phyloP scores from a whole-genome alignment of 2,329 filamentous ascomycete genomes.

The Trichoderma gracile region DNA sequence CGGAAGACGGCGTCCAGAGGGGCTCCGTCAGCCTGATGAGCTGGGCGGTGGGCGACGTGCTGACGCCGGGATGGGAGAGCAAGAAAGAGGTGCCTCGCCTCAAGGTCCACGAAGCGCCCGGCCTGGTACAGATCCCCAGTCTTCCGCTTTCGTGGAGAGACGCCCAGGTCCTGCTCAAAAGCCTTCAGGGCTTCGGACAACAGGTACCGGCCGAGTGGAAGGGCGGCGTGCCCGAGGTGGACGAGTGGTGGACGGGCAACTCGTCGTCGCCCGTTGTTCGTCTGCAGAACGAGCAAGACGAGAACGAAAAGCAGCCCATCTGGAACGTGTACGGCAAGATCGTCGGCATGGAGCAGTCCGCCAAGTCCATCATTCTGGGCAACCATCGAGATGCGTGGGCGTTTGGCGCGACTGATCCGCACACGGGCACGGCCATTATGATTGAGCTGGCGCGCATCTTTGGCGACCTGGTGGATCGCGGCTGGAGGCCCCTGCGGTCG shows the following conservation, averaged over 20 bases:
- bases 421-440: conserved; percentile 86
- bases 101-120: conserved; percentile 67
- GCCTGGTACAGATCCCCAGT: conserved; percentile 81
- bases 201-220: conserved; percentile 70
- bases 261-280: conserved; percentile 72
- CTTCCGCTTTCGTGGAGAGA: conserved; percentile 88
- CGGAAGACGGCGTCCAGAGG: conserved; percentile 78
- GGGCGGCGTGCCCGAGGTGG: conserved; percentile 73
- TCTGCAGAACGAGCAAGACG: conserved; percentile 84
- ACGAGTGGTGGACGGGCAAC: conserved; percentile 84
- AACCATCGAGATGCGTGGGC: conserved; percentile 94
- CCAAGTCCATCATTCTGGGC: conserved; percentile 84
- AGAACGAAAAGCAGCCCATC: conserved; percentile 77
- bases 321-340: conserved; percentile 91
- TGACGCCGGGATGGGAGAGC: conserved; percentile 85
- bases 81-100: conserved; percentile 65
- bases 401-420: conserved; percentile 82
- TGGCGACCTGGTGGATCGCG: conserved; percentile 70
- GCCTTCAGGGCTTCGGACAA: conserved; percentile 72
- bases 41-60: conserved; percentile 85
- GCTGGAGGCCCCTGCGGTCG: conserved; percentile 89
- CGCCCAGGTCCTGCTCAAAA: conserved; percentile 74
- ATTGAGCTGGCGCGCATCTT: conserved; percentile 86
- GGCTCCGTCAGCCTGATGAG: conserved; percentile 78
- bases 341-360: conserved; percentile 75